A percentile compares a stretch with the other conserved stretches of the same genome.
phyloP scores from a whole-genome alignment of 805 yeast species.

The Sugiyamaella lignohabitans region DNA sequence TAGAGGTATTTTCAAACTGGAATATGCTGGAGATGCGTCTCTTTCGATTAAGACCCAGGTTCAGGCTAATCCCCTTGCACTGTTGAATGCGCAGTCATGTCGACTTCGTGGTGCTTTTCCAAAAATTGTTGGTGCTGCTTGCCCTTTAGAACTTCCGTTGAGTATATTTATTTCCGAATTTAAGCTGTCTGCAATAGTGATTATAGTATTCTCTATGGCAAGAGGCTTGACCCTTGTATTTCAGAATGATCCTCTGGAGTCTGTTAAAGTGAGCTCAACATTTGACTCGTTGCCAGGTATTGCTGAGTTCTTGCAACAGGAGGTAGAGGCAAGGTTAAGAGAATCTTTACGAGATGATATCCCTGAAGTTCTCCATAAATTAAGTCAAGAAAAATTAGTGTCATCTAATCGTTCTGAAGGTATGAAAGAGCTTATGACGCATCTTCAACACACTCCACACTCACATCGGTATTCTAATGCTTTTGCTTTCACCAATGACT shows the following conservation, averaged over 20 bases:
- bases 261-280: conserved; percentile 25
- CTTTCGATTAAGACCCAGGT: conserved; percentile 65
- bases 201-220: conserved; percentile 26
- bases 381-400: conserved; percentile 16
- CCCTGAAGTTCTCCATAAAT: conserved; percentile 29
- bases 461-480: not conserved
- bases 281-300: conserved; percentile 30
- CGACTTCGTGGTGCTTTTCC: conserved; percentile 23
- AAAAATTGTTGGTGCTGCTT: conserved; percentile 20
- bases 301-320: conserved; percentile 20
- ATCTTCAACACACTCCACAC: conserved; percentile 6
- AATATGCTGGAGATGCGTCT: conserved; percentile 68
- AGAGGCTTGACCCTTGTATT: conserved; percentile 28
- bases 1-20: conserved; percentile 57
- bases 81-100: not conserved
- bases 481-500: not conserved
- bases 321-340: conserved; percentile 22
- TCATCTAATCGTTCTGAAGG: not conserved
- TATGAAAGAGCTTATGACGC: conserved; percentile 8
- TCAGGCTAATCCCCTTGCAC: conserved; percentile 61
- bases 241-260: conserved; percentile 27
- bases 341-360: conserved; percentile 31
- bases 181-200: conserved; percentile 22
- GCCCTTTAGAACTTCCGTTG: conserved; percentile 28
- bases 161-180: conserved; percentile 20